Evolutionary conservation across 2,329 filamentous ascomycete genomes (phyloP), one percentile per base, ranked within the genome.

Genomic region (Sclerotinia spermophila): DNA sequence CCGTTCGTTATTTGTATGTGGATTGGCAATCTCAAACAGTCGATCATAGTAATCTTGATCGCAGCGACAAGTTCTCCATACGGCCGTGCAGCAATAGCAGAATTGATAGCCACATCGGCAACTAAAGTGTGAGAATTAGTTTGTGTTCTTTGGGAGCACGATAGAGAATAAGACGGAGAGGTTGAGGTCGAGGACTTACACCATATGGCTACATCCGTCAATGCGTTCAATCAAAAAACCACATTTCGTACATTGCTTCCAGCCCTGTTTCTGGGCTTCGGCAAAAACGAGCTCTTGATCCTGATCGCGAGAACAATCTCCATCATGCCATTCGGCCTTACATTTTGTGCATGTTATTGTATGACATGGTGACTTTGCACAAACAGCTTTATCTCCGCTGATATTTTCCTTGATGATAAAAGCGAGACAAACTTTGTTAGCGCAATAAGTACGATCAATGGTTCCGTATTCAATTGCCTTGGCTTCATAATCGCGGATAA

Each of bases 181-280:
- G n/a, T n/a, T n/a, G n/a, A 48, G 5, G 11, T 30, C 11, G n/a
- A 21, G 35, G 24, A 58, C 45, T 42, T 40, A 67, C 64, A 1
- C 40, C n/a, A 67, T 67, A 3, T 30, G n/a, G n/a, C 1, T 4
- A 33, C 64, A 55, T 1, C 48, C 64, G 2, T 15, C 11, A 5
- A 2, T 10, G 15, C 5, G 17, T 40, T 58, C 64, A 40, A 67
- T n/a, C 48, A 67, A 40, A 27, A 2, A 8, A 42, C 35, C 38
- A n/a, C 64, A 67, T 15, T 58, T 58, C 5, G 17, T 30, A 44
- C 64, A 67, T n/a, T 33, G 38, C 27, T 58, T 67, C 64, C 48
- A 58, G 33, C 24, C 48, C 24, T 24, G 3, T n/a, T 38, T 53
- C 6, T 30, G 3, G 7, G 48, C 64, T n/a, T 40, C 45, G 1